Evolutionary conservation across 495 filamentous ascomycete genomes (phyloP).

Genomic region (Xylaria intraflava): DNA sequence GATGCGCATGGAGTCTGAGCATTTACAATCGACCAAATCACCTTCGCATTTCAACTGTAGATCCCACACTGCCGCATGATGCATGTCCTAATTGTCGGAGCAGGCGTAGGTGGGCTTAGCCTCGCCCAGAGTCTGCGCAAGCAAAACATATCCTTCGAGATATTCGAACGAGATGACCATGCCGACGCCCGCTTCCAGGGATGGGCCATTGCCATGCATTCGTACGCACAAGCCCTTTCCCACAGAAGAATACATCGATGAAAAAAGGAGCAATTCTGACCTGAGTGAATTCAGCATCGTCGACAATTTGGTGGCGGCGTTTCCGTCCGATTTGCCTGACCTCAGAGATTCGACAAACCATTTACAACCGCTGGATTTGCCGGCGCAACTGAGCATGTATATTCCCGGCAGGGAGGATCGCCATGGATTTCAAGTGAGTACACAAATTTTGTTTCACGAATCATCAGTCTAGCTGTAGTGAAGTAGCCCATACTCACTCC

Average conservation of each 20-base stretch:
- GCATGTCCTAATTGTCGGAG: conserved; percentile 27
- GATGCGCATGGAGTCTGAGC: too few species aligned
- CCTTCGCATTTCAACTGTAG: too few species aligned
- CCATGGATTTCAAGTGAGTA: too few species aligned
- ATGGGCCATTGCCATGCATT: conserved; percentile 51
- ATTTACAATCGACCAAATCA: too few species aligned
- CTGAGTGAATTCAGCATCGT: conserved; percentile 17
- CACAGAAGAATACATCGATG: conserved; percentile 7
- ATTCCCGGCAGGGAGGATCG: conserved; percentile 14
- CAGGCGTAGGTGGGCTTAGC: conserved; percentile 31
- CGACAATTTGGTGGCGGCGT: conserved; percentile 5
- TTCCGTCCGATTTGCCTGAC: conserved; percentile 16
- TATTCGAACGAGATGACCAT: conserved; percentile 43
- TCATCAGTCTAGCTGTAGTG: too few species aligned
- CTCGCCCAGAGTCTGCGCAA: conserved; percentile 43
- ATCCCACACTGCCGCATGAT: too few species aligned
- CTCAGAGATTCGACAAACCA: conserved; percentile 33
- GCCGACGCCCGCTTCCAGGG: conserved; percentile 40
- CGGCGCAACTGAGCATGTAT: conserved; percentile 44
- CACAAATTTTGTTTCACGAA: too few species aligned
- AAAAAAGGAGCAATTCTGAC: conserved; percentile 19
- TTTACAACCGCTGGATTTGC: conserved; percentile 38
- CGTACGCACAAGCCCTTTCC: conserved; percentile 28
- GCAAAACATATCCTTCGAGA: conserved; percentile 41
- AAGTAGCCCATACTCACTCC: too few species aligned